Base-by-base conservation (phyloP, 2,329 filamentous ascomycete genomes). In the Drechslerella stenobrocha region DNA sequence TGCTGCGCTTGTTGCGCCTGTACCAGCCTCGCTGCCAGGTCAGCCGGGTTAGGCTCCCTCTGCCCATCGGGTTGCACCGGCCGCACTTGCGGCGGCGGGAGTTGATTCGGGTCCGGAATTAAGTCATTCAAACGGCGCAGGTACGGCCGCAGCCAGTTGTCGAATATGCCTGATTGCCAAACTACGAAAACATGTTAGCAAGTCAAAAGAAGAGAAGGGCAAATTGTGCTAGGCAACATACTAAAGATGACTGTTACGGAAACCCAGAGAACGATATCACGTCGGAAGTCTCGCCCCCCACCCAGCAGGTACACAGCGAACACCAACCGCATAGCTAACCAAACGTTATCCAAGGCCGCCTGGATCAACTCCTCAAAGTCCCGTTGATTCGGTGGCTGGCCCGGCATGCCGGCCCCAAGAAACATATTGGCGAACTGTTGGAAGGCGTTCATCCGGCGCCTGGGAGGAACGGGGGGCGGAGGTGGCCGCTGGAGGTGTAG, bases 121-220 rank as follows among this genome's bases (percentile, higher is more conserved):
- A 67, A 50, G 2, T 70, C 70, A 23, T 72, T 70, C 15, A 72
- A 42, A 8, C 51, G 59, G 8, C 69, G 57, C 18, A 66, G 46
- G 3, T 71, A 32, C 22, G 71, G 71, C 24, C 63, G 69, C 34
- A 72, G 22, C 23, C 57, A 64, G 11, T 52, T 56, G 26, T 70
- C 56, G 34, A 71, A 61, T 8, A 73, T 56, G 9, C 72, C 72
- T 5, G 71, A 72, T 70, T 73, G 71, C 72, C 71, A 73, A 37
- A 73, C 70, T 72, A 51, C 37, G 9, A 7, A 42, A 3, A 42
- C 18, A 18, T 20, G 23, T 13, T 6, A 3, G 9, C 35, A 56
- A 34, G 42, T 20, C 30, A 13, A 11, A 32, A 18, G 32, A n/a
- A 13, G 13, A 40, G 34, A 52, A 42, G 20, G 4, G n/a, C 18